phyloP scores from a whole-genome alignment of 1,284 basidiomycete genomes.

The Cryptococcus jaspeensis region DNA sequence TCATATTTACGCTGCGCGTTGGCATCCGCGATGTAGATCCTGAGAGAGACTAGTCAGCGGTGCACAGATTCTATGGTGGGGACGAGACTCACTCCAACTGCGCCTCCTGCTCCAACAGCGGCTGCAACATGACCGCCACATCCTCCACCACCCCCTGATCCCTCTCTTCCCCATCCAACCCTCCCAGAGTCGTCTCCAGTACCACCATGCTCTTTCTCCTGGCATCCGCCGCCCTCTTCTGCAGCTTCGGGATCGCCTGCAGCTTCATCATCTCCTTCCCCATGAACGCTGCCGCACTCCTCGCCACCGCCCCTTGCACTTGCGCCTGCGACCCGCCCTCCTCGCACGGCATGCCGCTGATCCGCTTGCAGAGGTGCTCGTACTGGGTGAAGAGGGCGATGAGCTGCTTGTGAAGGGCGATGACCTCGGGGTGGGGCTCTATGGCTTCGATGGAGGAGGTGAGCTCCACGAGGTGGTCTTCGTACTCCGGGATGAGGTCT shows the following conservation, averaged over 20 bases:
- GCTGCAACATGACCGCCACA: constrained; percentile 70
- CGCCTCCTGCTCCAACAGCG: constrained; percentile 84
- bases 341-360: constrained; percentile 67
- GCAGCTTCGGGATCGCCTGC: constrained; percentile 59
- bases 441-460: constrained; percentile 50
- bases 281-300: constrained; percentile 75
- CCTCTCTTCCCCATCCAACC: constrained; percentile 3
- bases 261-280: constrained; percentile 63
- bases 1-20: constrained; percentile 83
- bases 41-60: constrained; percentile 6
- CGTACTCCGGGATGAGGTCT: constrained; percentile 65
- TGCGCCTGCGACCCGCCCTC: constrained; percentile 73
- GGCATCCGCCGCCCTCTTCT: constrained; percentile 41
- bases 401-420: constrained; percentile 71
- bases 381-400: constrained; percentile 82
- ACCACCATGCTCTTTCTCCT: constrained; percentile 30
- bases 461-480: constrained; percentile 62
- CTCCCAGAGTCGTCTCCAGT: constrained; percentile 26
- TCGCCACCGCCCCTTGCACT: constrained; percentile 76
- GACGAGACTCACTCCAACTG: constrained; percentile 61
- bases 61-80: not conserved
- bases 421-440: constrained; percentile 59
- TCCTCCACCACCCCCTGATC: constrained; percentile 56
- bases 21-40: constrained; percentile 63
- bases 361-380: constrained; percentile 81